Evolutionary conservation across 768 basidiomycete genomes (phyloP).

Genomic region (Porphyrellus cyaneotinctus): DNA sequence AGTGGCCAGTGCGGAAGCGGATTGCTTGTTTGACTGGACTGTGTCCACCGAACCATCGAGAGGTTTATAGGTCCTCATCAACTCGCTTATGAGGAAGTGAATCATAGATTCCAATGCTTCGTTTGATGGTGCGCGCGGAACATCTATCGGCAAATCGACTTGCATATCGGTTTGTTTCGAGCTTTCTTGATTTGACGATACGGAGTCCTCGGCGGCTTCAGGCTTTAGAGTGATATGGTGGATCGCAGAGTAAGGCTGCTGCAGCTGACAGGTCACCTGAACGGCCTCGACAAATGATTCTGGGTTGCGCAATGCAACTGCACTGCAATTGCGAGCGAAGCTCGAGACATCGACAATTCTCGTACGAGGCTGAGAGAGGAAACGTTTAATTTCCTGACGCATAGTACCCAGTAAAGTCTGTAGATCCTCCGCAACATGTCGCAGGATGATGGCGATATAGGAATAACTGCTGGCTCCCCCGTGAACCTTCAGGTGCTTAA

Average conservation of each 20-base stretch:
- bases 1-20: neutral
- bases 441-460: slow-evolving; percentile 83
- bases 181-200: slow-evolving; percentile 9
- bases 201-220: slow-evolving; percentile 23
- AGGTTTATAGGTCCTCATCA: slow-evolving; percentile 59
- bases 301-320: slow-evolving; percentile 79
- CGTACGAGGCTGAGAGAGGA: slow-evolving; percentile 69
- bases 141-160: slow-evolving; percentile 39
- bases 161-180: slow-evolving; percentile 51
- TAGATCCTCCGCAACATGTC: slow-evolving; percentile 84
- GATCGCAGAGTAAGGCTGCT: slow-evolving; percentile 53
- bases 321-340: slow-evolving; percentile 73
- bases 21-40: slow-evolving; percentile 15
- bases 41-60: slow-evolving; percentile 29
- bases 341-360: slow-evolving; percentile 62
- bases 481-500: slow-evolving; percentile 59
- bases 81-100: slow-evolving; percentile 69
- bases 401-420: slow-evolving; percentile 65
- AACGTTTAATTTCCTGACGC: slow-evolving; percentile 77
- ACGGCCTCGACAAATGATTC: slow-evolving; percentile 71
- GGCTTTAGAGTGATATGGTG: slow-evolving; percentile 59
- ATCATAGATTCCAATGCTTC: slow-evolving; percentile 57
- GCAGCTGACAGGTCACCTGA: slow-evolving; percentile 66
- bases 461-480: slow-evolving; percentile 68
- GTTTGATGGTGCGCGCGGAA: slow-evolving; percentile 25